Conservation (phyloP, 768 basidiomycete species). For the Termitomyces sp. region DNA sequence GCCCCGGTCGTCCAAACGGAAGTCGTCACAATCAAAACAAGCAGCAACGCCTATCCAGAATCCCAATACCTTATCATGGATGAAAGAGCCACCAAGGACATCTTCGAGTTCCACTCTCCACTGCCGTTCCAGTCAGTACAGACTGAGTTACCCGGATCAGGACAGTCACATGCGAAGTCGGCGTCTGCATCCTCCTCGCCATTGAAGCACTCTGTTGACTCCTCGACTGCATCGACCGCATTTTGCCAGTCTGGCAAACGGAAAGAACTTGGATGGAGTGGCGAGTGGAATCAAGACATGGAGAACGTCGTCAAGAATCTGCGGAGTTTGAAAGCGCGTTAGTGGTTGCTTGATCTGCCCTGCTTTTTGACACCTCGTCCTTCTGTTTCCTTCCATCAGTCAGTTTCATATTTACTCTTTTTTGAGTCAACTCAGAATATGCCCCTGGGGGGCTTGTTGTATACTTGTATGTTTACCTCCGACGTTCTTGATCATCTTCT, state of each 20-base stretch:
- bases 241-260: constrained; percentile 4
- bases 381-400: neutral
- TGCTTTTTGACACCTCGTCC: neutral
- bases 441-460: neutral
- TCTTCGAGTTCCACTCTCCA: constrained; percentile 7
- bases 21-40: neutral
- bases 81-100: constrained; percentile 10
- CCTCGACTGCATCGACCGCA: constrained; percentile 4
- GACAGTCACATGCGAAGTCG: neutral
- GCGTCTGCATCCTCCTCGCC: neutral
- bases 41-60: neutral
- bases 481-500: neutral
- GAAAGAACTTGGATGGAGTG: constrained; percentile 25
- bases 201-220: neutral
- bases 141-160: neutral
- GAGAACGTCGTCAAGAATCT: constrained; percentile 17
- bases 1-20: neutral
- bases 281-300: constrained; percentile 29
- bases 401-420: neutral
- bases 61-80: neutral
- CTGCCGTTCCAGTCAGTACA: constrained; percentile 9
- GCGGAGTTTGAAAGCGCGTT: constrained; percentile 14
- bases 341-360: neutral
- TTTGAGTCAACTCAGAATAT: neutral
- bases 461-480: neutral